Evolutionary conservation across 148 eudicot genomes (phyloP).

Genomic region (Bassia scoparia): DNA sequence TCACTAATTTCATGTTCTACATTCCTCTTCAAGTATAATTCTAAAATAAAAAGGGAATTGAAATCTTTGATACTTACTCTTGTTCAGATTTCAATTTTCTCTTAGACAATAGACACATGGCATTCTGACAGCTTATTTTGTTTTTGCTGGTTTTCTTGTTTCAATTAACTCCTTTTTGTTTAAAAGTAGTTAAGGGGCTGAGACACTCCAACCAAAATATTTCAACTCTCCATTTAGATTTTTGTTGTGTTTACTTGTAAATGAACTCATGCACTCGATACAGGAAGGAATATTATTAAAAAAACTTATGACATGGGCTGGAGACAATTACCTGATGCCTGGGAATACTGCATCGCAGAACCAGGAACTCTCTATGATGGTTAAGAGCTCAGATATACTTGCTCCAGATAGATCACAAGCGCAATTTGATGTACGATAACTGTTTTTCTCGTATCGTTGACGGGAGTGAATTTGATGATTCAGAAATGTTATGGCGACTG

Average conservation of each 20-base stretch:
- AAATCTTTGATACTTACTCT: background rate
- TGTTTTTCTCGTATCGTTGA: constrained; percentile 87
- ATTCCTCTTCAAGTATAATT: background rate
- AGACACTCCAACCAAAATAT: background rate
- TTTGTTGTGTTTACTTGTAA: constrained; percentile 43
- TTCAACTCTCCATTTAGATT: background rate
- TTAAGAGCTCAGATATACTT: constrained; percentile 78
- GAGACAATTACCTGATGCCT: constrained; percentile 31
- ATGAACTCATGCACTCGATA: constrained; percentile 95
- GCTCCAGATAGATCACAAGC: constrained; percentile 94
- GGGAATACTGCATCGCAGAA: constrained; percentile 33
- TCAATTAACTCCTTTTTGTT: background rate
- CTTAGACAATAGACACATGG: background rate
- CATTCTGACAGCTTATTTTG: background rate
- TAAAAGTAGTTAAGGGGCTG: background rate
- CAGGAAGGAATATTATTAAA: constrained; percentile 85
- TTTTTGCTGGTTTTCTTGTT: background rate
- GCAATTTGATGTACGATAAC: constrained; percentile 85
- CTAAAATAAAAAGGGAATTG: background rate
- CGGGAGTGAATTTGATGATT: constrained; percentile 97
- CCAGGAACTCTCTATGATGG: constrained; percentile 81
- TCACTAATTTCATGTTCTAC: background rate
- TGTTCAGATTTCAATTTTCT: background rate
- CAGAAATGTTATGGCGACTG: constrained; percentile 98
- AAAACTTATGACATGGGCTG: constrained; percentile 97